Conservation (phyloP, 768 basidiomycete genomes). For the Lepiota venenata region DNA sequence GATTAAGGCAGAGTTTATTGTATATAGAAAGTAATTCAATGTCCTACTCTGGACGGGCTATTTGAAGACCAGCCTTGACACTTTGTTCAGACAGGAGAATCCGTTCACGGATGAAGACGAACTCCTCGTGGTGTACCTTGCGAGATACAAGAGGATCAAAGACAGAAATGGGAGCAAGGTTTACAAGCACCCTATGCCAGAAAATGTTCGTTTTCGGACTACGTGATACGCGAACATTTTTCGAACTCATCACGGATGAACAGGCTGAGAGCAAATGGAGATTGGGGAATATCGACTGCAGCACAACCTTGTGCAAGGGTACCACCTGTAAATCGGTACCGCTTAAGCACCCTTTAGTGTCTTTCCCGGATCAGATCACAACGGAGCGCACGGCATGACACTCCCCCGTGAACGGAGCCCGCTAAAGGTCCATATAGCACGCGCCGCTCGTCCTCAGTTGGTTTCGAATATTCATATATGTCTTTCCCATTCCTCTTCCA, state of each 20-base stretch:
- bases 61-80: too few relatives aligned
- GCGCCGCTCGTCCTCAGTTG: too few relatives aligned
- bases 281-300: conserved; percentile 35
- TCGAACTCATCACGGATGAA: not conserved
- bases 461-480: too few relatives aligned
- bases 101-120: conserved; percentile 37
- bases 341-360: too few relatives aligned
- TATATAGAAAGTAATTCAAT: too few relatives aligned
- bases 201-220: conserved; percentile 36
- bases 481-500: too few relatives aligned
- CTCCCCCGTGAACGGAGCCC: not conserved
- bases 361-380: too few relatives aligned
- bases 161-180: conserved; percentile 45
- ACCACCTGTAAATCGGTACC: too few relatives aligned
- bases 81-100: conserved; percentile 14
- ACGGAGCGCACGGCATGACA: not conserved
- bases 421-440: too few relatives aligned
- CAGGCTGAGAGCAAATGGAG: conserved; percentile 41
- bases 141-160: conserved; percentile 31
- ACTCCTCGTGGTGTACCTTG: conserved; percentile 43
- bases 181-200: conserved; percentile 38
- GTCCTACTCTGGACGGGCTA: too few relatives aligned
- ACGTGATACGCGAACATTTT: conserved; percentile 1
- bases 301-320: too few relatives aligned
- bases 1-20: too few relatives aligned